These are phyloP conservation scores for Boletus fagicola DNA, from an alignment of 768 basidiomycete genomes.

Conservation along the genomic window DNA sequence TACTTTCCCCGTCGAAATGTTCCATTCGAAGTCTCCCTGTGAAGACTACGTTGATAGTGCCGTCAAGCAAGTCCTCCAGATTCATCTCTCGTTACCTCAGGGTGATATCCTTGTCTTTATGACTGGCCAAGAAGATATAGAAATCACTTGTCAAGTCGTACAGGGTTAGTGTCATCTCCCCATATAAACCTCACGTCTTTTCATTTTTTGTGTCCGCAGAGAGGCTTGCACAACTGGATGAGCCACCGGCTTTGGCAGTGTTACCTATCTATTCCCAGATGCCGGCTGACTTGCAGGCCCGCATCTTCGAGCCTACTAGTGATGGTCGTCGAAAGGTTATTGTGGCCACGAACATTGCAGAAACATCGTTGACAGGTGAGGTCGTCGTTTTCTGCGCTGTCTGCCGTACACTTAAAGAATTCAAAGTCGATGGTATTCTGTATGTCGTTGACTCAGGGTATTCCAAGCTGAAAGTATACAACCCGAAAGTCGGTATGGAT, in stretches of 20 bases:
- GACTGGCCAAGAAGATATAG: slow-evolving; percentile 99
- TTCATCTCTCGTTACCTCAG: slow-evolving; percentile 87
- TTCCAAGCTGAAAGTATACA: slow-evolving; percentile 98
- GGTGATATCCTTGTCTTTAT: slow-evolving; percentile 98
- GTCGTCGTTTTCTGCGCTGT: neutral
- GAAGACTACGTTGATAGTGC: slow-evolving; percentile 99
- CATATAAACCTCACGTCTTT: neutral
- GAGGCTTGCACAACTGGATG: slow-evolving; percentile 87
- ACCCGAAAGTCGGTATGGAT: slow-evolving; percentile 99
- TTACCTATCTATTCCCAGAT: slow-evolving; percentile 99
- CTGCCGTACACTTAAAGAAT: slow-evolving; percentile 3
- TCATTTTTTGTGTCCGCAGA: slow-evolving; percentile 48
- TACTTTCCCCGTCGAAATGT: slow-evolving; percentile 97
- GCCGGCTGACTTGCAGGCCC: slow-evolving; percentile 98
- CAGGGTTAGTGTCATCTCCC: slow-evolving; percentile 53
- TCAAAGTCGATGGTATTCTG: slow-evolving; percentile 89
- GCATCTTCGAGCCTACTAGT: slow-evolving; percentile 91
- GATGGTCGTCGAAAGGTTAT: slow-evolving; percentile 97
- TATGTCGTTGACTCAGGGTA: slow-evolving; percentile 97
- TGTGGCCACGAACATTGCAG: slow-evolving; percentile 98
- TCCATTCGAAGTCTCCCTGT: slow-evolving; percentile 95
- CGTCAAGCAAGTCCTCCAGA: slow-evolving; percentile 96
- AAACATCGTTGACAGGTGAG: slow-evolving; percentile 90
- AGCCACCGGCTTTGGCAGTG: slow-evolving; percentile 83
- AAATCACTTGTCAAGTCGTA: slow-evolving; percentile 92